Evolutionary conservation across 1,284 basidiomycete genomes (phyloP), one percentile per base, ranked within the genome.

Genomic region (Ganoderma resinaceum): DNA sequence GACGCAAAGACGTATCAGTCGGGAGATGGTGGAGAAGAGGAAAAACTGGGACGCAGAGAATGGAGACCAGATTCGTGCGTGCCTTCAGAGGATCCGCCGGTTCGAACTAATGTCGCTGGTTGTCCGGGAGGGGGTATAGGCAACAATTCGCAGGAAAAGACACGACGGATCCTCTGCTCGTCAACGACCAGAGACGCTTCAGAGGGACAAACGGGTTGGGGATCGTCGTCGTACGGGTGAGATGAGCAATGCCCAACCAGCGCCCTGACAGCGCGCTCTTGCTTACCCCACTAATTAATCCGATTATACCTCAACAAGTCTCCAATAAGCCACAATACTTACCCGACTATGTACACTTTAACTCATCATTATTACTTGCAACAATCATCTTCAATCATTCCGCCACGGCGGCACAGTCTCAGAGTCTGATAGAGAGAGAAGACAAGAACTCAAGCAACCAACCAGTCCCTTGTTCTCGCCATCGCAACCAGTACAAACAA

Each of bases 41-140:
- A 61, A 70, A 53, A 61, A 53, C 59, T 58, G 29, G 68, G 63
- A 33, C 20, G 67, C 52, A 59, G 57, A 61, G 66, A 57, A 59
- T 68, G 66, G 55, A 62, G 40, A 52, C 63, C 55, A 63, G 58
- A 69, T 63, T 61, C 61, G 62, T 66, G 69, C 66, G 63, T 65
- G 74, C 69, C 70, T 59, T 75, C 71, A 77, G 85, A 85, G 83
- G 84, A 87, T 85, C 85, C 86, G 85, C 81, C 85, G 83, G 80
- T 83, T 82, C 81, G 76, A 81, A 79, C 80, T 82, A 74, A 78
- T 80, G 80, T 80, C 78, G 79, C 80, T 78, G 82, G 77, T 77
- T 73, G 72, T 72, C 62, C 72, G 65, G 57, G 62, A 52, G 42
- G 63, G 81, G 81, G 82, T 82, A 83, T 83, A 80, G 74, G 80